Evolutionary conservation across 768 basidiomycete species (phyloP).

Genomic region (Serendipita sp.): DNA sequence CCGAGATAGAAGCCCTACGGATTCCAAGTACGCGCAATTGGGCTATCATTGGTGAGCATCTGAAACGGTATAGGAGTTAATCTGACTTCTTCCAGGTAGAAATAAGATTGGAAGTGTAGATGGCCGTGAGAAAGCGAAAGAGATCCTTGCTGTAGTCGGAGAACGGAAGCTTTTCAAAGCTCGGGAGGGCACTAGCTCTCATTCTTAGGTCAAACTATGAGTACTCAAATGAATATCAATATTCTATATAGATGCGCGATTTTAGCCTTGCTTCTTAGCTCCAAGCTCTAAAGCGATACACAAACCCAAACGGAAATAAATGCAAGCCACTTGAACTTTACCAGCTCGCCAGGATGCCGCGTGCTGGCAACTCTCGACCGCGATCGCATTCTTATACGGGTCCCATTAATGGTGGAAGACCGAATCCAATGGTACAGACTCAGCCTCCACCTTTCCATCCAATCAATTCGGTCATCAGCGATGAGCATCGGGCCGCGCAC

Average conservation of each 20-base stretch:
- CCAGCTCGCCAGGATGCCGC: background rate
- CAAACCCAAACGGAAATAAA: background rate
- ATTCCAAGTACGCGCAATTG: constrained; percentile 92
- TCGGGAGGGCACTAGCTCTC: background rate
- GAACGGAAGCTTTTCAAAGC: background rate
- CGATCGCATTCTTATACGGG: constrained; percentile 4
- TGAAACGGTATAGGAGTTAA: background rate
- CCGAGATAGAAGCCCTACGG: constrained; percentile 71
- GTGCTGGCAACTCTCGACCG: background rate
- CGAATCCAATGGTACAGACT: background rate
- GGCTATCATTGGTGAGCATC: constrained; percentile 63
- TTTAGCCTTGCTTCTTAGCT: background rate
- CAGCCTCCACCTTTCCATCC: background rate
- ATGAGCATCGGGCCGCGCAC: constrained; percentile 17
- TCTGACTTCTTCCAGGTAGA: background rate
- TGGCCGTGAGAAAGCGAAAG: background rate
- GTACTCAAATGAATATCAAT: background rate
- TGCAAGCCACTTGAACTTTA: background rate
- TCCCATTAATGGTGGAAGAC: background rate
- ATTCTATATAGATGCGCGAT: background rate
- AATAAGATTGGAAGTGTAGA: background rate
- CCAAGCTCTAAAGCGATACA: background rate
- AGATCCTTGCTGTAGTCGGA: background rate
- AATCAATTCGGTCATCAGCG: constrained; percentile 1
- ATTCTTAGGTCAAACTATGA: background rate